phyloP scores from a whole-genome alignment of 2,329 filamentous ascomycete species.

The Aspergillus fructus region DNA sequence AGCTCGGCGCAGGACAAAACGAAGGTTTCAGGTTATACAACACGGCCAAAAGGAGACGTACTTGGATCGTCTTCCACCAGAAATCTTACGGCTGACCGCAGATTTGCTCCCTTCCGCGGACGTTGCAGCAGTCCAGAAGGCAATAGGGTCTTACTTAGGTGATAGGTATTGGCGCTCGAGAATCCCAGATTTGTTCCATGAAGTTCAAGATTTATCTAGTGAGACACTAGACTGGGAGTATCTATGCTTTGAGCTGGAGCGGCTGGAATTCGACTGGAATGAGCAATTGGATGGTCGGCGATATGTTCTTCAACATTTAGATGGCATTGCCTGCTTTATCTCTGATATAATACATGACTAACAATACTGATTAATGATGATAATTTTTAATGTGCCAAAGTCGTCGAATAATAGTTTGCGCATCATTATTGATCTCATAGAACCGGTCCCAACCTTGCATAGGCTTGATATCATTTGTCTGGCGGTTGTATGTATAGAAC shows the following conservation, averaged over 20 bases:
- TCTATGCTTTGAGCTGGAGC: slow-evolving; percentile 4
- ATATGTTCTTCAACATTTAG: not conserved
- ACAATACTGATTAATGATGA: not conserved
- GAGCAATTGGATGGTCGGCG: not conserved
- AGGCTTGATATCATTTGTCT: too few species aligned
- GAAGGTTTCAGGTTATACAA: not conserved
- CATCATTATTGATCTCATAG: not conserved
- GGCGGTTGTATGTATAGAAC: too few species aligned
- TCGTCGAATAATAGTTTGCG: too few species aligned
- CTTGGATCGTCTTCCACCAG: not conserved
- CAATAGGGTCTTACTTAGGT: not conserved
- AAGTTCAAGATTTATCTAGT: not conserved
- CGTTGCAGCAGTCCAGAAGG: not conserved
- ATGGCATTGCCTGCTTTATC: not conserved
- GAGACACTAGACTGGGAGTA: slow-evolving; percentile 2
- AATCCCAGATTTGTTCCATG: not conserved
- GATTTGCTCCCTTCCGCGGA: not conserved
- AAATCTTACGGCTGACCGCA: not conserved
- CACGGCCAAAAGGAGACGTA: not conserved
- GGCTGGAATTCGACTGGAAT: not conserved
- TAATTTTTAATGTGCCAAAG: not conserved
- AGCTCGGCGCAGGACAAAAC: not conserved
- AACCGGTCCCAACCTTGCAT: too few species aligned
- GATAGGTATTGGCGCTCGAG: slow-evolving; percentile 5
- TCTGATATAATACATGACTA: not conserved